phyloP scores from a whole-genome alignment of 495 filamentous ascomycete genomes.

The Cercophora scortea region DNA sequence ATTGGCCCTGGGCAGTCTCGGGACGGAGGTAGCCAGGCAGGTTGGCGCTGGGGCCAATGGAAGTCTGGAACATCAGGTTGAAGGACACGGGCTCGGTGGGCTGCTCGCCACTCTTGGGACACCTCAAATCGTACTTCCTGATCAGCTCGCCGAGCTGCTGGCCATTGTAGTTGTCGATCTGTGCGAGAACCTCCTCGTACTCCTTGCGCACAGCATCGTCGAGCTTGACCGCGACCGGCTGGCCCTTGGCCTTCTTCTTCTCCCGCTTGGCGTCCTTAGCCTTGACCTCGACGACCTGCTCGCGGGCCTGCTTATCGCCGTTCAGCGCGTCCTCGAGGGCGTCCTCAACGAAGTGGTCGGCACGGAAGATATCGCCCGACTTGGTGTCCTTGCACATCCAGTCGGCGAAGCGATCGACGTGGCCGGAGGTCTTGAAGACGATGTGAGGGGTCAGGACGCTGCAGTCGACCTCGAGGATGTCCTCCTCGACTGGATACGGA shows the following conservation, averaged over 20 bases:
- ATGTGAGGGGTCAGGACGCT: conserved; percentile 79
- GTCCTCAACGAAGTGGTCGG: conserved; percentile 93
- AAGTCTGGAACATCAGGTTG: conserved; percentile 75
- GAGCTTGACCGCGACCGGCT: conserved; percentile 49
- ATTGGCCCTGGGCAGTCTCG: conserved; percentile 71
- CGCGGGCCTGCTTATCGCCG: conserved; percentile 70
- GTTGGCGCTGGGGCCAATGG: conserved; percentile 59
- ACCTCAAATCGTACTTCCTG: conserved; percentile 61
- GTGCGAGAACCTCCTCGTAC: conserved; percentile 64
- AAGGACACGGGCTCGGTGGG: conserved; percentile 58
- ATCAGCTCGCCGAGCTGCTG: conserved; percentile 63
- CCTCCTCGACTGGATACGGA: conserved; percentile 50
- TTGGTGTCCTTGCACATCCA: conserved; percentile 99
- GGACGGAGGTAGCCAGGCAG: conserved; percentile 57
- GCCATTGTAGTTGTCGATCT: conserved; percentile 71
- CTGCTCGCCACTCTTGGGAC: conserved; percentile 51
- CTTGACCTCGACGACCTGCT: conserved; percentile 58
- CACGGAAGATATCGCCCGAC: conserved; percentile 91
- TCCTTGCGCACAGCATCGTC: conserved; percentile 62
- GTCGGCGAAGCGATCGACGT: conserved; percentile 96
- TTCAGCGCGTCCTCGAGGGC: conserved; percentile 77
- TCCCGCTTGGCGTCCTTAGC: conserved; percentile 37
- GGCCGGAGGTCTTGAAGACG: conserved; percentile 90
- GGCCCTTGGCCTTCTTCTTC: conserved; percentile 51
- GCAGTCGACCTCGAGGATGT: conserved; percentile 87